Conservation (phyloP, 352 stramenopile species). For the Globisporangium cylindrosporum region DNA sequence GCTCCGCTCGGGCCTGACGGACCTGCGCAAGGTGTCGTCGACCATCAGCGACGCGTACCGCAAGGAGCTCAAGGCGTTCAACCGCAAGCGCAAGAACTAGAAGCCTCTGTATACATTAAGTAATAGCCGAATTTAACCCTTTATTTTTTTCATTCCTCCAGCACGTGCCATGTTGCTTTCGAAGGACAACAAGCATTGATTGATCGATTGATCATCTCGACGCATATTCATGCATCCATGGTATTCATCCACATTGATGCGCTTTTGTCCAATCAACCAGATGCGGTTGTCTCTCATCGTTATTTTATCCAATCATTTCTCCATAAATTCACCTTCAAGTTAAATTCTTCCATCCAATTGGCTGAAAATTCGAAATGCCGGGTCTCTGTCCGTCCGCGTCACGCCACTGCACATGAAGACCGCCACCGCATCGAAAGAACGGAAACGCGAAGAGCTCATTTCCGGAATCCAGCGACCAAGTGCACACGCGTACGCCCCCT, state of each 20-base stretch:
- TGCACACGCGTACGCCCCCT: not conserved
- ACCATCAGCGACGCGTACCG: conserved; percentile 72
- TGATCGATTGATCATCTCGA: not conserved
- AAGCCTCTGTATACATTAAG: conserved; percentile 20
- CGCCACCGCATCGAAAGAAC: not conserved
- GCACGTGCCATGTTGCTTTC: not conserved
- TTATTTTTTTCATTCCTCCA: not conserved
- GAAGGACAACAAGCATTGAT: not conserved
- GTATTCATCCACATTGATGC: not conserved
- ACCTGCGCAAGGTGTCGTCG: conserved; percentile 71
- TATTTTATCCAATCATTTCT: conserved; percentile 1
- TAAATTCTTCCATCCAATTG: not conserved
- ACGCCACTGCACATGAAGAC: conserved; percentile 12
- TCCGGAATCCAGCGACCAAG: conserved; percentile 8
- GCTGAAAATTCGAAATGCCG: not conserved
- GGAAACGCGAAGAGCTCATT: conserved; percentile 10
- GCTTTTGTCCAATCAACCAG: conserved; percentile 12
- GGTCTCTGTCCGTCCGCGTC: not conserved
- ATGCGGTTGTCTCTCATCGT: not conserved
- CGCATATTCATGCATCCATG: not conserved
- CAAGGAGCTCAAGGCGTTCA: conserved; percentile 84
- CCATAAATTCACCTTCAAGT: conserved; percentile 9
- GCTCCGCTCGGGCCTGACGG: conserved; percentile 59
- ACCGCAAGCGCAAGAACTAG: conserved; percentile 80
- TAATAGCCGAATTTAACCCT: conserved; percentile 15